These are phyloP conservation scores for Suillus sp. DNA, from an alignment of 768 basidiomycete genomes.

Conservation along the genomic window DNA sequence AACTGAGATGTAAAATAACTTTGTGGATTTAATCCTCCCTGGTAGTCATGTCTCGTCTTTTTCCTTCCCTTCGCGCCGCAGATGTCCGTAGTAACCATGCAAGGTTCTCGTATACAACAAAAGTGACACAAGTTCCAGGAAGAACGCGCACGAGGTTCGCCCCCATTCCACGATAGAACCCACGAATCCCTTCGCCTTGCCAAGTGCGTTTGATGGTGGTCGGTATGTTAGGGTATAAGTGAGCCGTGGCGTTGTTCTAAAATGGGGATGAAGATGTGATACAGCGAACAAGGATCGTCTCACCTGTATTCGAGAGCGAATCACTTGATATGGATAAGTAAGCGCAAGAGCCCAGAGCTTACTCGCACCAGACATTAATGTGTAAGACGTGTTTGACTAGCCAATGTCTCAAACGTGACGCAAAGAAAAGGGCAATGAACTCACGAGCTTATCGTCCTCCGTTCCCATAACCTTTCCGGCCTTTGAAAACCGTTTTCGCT, in stretches of 20 bases:
- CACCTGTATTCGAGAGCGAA: slow-evolving; percentile 92
- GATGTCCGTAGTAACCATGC: slow-evolving; percentile 77
- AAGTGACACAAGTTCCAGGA: slow-evolving; percentile 96
- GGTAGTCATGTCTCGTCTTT: not conserved
- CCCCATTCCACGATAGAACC: slow-evolving; percentile 94
- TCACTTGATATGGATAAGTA: slow-evolving; percentile 98
- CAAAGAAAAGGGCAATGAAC: slow-evolving; percentile 29
- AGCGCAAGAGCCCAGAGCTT: slow-evolving; percentile 80
- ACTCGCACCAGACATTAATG: slow-evolving; percentile 87
- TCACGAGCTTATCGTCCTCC: slow-evolving; percentile 84
- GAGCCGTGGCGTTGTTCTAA: slow-evolving; percentile 66
- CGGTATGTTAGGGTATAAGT: slow-evolving; percentile 82
- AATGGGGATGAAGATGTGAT: slow-evolving; percentile 7
- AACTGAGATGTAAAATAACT: not conserved
- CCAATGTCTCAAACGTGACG: slow-evolving; percentile 9
- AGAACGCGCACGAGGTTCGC: slow-evolving; percentile 94
- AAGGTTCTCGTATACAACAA: slow-evolving; percentile 94
- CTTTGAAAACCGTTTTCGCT: slow-evolving; percentile 60
- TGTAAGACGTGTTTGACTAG: slow-evolving; percentile 90
- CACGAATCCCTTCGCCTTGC: slow-evolving; percentile 73
- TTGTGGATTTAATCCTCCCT: not conserved
- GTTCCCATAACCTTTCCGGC: slow-evolving; percentile 66
- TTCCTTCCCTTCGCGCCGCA: slow-evolving; percentile 53
- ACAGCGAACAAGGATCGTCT: slow-evolving; percentile 21
- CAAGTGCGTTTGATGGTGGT: slow-evolving; percentile 81